Conservation (phyloP, 2,329 filamentous ascomycete species). For the Eutypella sp. region DNA sequence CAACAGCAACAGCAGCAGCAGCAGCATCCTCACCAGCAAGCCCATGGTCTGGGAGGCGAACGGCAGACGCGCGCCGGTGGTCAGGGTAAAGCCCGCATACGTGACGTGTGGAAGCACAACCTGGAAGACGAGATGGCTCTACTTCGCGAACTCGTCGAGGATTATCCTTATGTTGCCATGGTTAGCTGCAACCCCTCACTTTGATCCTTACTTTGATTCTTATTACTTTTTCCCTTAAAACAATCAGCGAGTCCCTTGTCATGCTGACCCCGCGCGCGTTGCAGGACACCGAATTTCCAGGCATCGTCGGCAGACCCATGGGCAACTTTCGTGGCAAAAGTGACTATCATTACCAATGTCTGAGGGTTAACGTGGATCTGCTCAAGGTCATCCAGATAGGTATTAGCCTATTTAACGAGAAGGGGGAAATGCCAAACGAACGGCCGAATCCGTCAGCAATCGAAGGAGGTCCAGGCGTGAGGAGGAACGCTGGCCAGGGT, state of each 20-base stretch:
- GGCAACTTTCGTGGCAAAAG: conserved; percentile 91
- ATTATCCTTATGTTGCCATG: conserved; percentile 96
- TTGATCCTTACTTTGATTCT: background rate
- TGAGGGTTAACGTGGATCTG: conserved; percentile 94
- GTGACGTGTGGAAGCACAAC: conserved; percentile 94
- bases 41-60: conserved; percentile 30
- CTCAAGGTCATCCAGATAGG: conserved; percentile 97
- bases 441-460: conserved; percentile 47
- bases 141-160: conserved; percentile 76
- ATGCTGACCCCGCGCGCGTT: conserved; percentile 16
- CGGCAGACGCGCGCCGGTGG: conserved; percentile 36
- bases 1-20: no score
- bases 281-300: conserved; percentile 97
- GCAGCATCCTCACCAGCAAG: conserved; percentile 48
- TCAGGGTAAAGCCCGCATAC: conserved; percentile 70
- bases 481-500: conserved; percentile 36
- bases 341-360: conserved; percentile 97
- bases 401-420: conserved; percentile 85
- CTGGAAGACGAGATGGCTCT: conserved; percentile 85
- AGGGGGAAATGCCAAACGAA: conserved; percentile 79
- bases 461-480: conserved; percentile 33
- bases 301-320: conserved; percentile 92
- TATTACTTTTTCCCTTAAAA: no score
- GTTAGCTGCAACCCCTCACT: conserved; percentile 50
- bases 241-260: conserved; percentile 3